A percentile compares a stretch with the other conserved stretches of the same genome.
Evolutionary conservation across 2,329 filamentous ascomycete genomes (phyloP).

Genomic region (Botrytis sinoallii): DNA sequence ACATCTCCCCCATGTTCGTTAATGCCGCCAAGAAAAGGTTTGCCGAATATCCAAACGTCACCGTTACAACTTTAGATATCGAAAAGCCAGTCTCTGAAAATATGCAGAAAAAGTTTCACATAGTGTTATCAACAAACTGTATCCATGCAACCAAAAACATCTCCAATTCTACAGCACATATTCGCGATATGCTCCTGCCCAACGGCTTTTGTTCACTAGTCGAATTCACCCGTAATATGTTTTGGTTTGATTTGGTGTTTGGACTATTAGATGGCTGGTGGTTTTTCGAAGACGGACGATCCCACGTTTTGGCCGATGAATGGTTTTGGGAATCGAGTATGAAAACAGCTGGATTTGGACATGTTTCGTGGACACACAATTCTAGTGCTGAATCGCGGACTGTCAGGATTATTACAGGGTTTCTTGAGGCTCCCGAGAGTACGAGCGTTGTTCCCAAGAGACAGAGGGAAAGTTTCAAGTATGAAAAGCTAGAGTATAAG

Average conservation of each 20-base stretch:
- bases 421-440: not conserved
- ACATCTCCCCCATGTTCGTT: slow-evolving; percentile 33
- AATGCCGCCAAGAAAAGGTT: slow-evolving; percentile 31
- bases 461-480: not conserved
- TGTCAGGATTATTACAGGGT: not conserved
- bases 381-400: not conserved
- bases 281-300: slow-evolving; percentile 24
- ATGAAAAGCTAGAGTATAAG: not conserved
- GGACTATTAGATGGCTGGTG: slow-evolving; percentile 36
- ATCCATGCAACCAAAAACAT: slow-evolving; percentile 31
- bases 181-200: slow-evolving; percentile 21
- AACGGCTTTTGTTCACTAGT: slow-evolving; percentile 28
- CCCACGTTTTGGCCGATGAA: slow-evolving; percentile 18
- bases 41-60: slow-evolving; percentile 29
- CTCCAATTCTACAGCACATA: slow-evolving; percentile 16
- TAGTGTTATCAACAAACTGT: slow-evolving; percentile 30
- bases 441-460: not conserved
- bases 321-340: slow-evolving; percentile 23
- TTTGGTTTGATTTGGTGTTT: slow-evolving; percentile 33
- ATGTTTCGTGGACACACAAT: not conserved
- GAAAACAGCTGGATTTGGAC: not conserved
- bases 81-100: slow-evolving; percentile 23
- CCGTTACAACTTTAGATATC: slow-evolving; percentile 26
- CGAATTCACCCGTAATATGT: slow-evolving; percentile 29
- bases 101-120: slow-evolving; percentile 22